A percentile compares a stretch with the other conserved stretches of the same genome.
Evolutionary conservation across 495 filamentous ascomycete species (phyloP).

Genomic region (Trypethelium eluteriae): DNA sequence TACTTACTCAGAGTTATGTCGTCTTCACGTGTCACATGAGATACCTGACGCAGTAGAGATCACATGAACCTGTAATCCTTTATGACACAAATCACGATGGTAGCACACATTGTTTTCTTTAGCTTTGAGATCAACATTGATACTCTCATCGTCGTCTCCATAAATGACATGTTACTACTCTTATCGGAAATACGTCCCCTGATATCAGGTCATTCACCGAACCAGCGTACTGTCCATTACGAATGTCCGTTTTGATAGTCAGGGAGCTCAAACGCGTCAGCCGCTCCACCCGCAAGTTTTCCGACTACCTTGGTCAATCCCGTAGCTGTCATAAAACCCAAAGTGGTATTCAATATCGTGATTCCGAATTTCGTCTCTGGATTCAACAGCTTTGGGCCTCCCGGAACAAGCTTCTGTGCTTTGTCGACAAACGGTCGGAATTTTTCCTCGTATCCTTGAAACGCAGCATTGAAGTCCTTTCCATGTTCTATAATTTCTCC

Average conservation of each 20-base stretch:
- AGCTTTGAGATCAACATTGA: too few relatives aligned
- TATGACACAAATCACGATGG: too few relatives aligned
- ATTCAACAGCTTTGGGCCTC: not conserved
- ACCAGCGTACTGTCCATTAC: not conserved
- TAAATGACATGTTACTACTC: too few relatives aligned
- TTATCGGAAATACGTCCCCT: too few relatives aligned
- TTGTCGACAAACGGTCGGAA: slow-evolving; percentile 40
- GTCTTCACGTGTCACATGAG: too few relatives aligned
- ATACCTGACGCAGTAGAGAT: too few relatives aligned
- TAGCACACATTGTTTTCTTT: too few relatives aligned
- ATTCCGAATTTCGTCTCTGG: slow-evolving; percentile 7
- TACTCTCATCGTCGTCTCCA: too few relatives aligned
- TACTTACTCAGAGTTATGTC: too few relatives aligned
- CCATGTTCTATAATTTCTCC: slow-evolving; percentile 24
- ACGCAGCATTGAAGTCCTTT: slow-evolving; percentile 32
- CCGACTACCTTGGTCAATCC: not conserved
- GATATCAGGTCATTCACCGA: not conserved
- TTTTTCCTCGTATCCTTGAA: slow-evolving; percentile 38
- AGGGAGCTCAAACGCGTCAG: not conserved
- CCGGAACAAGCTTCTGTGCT: slow-evolving; percentile 33
- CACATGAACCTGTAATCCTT: too few relatives aligned
- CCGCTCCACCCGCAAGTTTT: not conserved
- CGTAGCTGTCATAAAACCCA: slow-evolving; percentile 1
- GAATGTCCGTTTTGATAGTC: not conserved
- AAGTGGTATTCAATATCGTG: not conserved